phyloP scores from a whole-genome alignment of 2,329 filamentous ascomycete genomes.

The Mollisia scopiformis region DNA sequence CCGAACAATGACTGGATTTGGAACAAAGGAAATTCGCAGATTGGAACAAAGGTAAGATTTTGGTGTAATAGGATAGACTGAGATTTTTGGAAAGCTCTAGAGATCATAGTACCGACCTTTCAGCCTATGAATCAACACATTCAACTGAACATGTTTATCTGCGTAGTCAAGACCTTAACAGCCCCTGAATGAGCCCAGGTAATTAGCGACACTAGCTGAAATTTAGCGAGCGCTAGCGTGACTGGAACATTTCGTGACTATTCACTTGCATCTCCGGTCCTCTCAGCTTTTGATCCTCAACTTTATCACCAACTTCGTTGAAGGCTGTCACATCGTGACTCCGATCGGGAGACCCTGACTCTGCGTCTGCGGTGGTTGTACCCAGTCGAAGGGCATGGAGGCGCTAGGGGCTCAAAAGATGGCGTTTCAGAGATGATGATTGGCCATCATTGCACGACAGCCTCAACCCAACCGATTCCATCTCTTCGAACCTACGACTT shows the following conservation, averaged over 20 bases:
- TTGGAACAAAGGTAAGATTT: no score
- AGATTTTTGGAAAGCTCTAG: no score
- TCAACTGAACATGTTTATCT: no score
- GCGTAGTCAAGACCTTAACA: background rate
- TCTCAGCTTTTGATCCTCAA: background rate
- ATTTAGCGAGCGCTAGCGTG: background rate
- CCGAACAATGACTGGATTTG: no score
- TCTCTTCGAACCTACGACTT: background rate
- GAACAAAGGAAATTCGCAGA: no score
- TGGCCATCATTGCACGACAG: background rate
- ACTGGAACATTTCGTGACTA: background rate
- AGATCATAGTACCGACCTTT: no score
- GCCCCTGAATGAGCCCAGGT: background rate
- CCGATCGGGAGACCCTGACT: background rate
- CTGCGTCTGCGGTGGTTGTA: background rate
- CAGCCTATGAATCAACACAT: no score
- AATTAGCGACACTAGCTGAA: background rate
- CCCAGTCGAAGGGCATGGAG: no score
- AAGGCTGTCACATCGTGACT: background rate
- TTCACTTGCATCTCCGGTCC: background rate
- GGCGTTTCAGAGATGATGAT: background rate
- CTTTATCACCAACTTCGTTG: no score
- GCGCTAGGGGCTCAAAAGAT: background rate
- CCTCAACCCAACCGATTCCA: background rate
- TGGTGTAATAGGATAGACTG: no score